Conservation (phyloP, 306 rosid species). For the Senna tora region DNA sequence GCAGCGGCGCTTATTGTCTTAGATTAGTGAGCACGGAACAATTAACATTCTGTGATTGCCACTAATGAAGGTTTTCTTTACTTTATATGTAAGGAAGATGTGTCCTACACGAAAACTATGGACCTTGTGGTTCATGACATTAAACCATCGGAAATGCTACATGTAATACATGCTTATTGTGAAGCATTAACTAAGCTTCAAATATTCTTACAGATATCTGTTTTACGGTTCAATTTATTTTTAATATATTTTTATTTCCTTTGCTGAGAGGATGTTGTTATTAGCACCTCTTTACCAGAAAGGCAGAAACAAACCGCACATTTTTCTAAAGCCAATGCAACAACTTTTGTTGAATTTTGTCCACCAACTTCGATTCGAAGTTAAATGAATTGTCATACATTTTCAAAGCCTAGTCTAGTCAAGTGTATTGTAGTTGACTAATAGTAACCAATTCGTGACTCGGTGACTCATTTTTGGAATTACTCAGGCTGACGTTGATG, state of each 20-base stretch:
- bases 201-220: neutral
- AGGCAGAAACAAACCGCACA: neutral
- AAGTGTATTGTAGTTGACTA: conserved; percentile 4
- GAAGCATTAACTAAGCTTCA: conserved; percentile 1
- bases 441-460: neutral
- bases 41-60: neutral
- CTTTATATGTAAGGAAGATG: neutral
- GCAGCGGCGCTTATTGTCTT: conserved; percentile 20
- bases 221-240: conserved; percentile 1
- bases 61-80: conserved; percentile 4
- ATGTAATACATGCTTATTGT: neutral
- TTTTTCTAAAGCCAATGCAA: neutral
- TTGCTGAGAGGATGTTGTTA: no score
- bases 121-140: neutral
- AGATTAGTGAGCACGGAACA: neutral
- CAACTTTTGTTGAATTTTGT: neutral
- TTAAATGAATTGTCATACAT: neutral
- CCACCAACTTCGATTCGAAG: neutral
- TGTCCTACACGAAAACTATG: neutral
- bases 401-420: conserved; percentile 9
- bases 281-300: neutral
- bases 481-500: conserved; percentile 88
- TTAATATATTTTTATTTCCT: neutral
- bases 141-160: neutral
- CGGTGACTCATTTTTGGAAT: conserved; percentile 20